Evolutionary conservation across 176 grass and related monocot genomes (phyloP), one percentile per base, ranked within the genome.

Genomic region (barley (Hordeum vulgare)): DNA sequence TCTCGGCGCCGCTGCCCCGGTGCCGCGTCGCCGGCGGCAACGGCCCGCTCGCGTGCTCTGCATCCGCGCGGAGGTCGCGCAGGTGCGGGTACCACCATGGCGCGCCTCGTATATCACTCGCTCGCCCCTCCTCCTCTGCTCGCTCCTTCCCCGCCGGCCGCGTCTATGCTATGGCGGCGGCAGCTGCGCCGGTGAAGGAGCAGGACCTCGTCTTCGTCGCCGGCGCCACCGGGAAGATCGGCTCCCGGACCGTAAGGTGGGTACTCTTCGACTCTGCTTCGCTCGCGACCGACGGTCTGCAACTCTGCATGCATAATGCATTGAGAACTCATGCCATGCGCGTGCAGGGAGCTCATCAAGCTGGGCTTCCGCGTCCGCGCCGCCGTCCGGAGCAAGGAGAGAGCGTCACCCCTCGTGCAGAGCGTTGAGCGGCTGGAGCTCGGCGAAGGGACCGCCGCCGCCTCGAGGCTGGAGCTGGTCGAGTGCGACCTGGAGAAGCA

Each of bases 401-500:
- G 88, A 66, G 92, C 92, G 36, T 88, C 86, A 37, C 35, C 95
- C 66, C 85, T 93, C 40, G 75, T 91, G 71, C 88, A 97, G 94
- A 97, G 94, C 80, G 90, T 97, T 62, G 65, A 74, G 73, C 81
- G 92, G 69, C 83, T 97, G 83, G 90, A 92, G 18, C 27, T 80
- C 37, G 77, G 75, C 70, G 77, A 86, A 35, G 86, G 65, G 76
- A 29, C 64, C 3, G 85, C 75, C 3, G 69, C 81, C 36, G 41
- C 23, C 12, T 45, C 69, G 75, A 94, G 51, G 90, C 86, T 97
- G 31, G 92, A 94, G 86, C 76, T 97, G 76, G 90, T 97, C 12
- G 92, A 97, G 74, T 97, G 95, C 64, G 92, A 97, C 82, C 74
- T 97, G 76, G 92, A 97, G 90, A 93, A 94, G 44, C 28, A 97